These are phyloP conservation scores for Filosporella fistucella DNA, from an alignment of 495 filamentous ascomycete genomes.

Conservation along the genomic window DNA sequence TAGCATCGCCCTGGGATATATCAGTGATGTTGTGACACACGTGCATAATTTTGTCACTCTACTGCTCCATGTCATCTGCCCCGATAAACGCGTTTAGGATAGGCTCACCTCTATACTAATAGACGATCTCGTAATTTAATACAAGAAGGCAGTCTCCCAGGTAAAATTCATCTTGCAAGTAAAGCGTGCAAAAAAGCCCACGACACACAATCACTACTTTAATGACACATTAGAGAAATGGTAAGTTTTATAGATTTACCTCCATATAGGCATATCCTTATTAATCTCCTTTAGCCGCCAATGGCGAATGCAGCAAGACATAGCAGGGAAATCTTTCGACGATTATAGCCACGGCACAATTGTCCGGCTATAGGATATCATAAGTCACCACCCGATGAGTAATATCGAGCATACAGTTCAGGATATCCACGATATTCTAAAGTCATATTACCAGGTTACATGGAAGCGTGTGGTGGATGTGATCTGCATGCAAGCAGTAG, in stretches of 20 bases:
- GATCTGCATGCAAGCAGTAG: constrained; percentile 21
- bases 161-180: constrained; percentile 18
- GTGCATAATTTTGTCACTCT: constrained; percentile 21
- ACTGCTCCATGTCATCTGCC: constrained; percentile 13
- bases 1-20: constrained; percentile 14
- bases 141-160: constrained; percentile 17
- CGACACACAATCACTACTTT: constrained; percentile 17
- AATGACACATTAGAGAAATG: constrained; percentile 7
- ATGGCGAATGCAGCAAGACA: constrained; percentile 10
- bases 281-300: too few relatives aligned
- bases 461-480: constrained; percentile 13
- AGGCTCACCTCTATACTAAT: constrained; percentile 12
- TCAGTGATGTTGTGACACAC: constrained; percentile 16
- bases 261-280: too few relatives aligned
- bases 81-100: constrained; percentile 9
- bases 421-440: constrained; percentile 22
- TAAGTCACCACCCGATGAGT: constrained; percentile 15
- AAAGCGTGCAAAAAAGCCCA: constrained; percentile 13
- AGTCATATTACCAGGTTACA: constrained; percentile 19
- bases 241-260: too few relatives aligned
- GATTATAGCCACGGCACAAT: constrained; percentile 10
- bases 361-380: constrained; percentile 15
- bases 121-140: constrained; percentile 16
- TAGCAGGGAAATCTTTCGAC: constrained; percentile 18
- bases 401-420: constrained; percentile 18